Base-by-base conservation (phyloP, 2,329 filamentous ascomycete species). In the Diaporthe caulivora region DNA sequence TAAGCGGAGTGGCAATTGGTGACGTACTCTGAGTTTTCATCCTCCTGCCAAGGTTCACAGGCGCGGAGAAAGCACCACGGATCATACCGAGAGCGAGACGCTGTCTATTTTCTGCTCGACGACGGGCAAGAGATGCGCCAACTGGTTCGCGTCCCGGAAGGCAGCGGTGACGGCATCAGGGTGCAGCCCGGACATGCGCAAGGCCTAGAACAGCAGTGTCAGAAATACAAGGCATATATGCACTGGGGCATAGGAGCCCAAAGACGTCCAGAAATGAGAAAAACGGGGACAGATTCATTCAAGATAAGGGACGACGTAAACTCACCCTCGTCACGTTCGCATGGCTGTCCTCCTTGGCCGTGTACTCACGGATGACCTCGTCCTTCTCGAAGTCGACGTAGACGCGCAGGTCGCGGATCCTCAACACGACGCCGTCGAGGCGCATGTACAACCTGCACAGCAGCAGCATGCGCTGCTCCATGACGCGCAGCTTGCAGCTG, bases 401-500 rank as follows among this genome's bases (percentile, higher is more conserved):
- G 44, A 99, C 87, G 75, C 97, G 88, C 1, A 96, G 98, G 81
- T 99, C 97, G 71, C 96, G 89, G 72, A 99, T 90, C 72, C 97
- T 89, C 73, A 98, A 90, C 55, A 99, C 80, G 58, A 99, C 97
- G 79, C 95, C 93, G 80, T 99, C 97, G 51, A 99, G 87, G 73
- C 97, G 89, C 92, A 99, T 94, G 83, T 98, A 99, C 81, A 98
- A 92, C 31, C 97, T 89, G 77, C 91, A 91, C 4, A 99, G 89
- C 75, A 99, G 87, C 71, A 99, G 88, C 84, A 99, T 91, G 71
- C 97, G 89, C 78, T 92, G 91, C 71, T 95, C 94, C 92, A 98
- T 98, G 72, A 98, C 96, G 74, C 97, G 89, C 67, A 98, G 86
- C 86, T 99, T 99, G 83, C 93, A 95, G 75, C 92, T 97, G 73